Evolutionary conservation across 352 stramenopile genomes (phyloP), one percentile per base, ranked within the genome.

Genomic region (Phytophthora cajani): DNA sequence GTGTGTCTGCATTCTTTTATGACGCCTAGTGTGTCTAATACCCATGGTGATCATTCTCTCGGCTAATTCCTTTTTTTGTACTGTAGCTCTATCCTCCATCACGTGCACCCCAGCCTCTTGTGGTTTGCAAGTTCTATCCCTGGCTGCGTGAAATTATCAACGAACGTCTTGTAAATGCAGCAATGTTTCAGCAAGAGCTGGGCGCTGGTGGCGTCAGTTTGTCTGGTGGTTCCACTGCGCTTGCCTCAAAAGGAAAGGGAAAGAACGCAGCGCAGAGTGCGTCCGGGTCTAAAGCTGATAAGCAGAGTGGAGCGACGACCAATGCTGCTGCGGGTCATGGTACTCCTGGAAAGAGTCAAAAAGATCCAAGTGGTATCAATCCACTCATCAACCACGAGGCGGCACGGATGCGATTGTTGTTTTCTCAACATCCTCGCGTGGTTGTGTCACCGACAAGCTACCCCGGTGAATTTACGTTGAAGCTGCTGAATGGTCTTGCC

Each of bases 81-180:
- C 11, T 67, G 21, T 77, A 97, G 87, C 71, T 97, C 36, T 96
- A 94, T 68, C 90, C 90, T 27, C 88, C 89, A 1, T 84, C 72
- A 32, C 78, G 77, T 21, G 80, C 87, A 5, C 87, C 89, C 0
- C 85, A 90, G 61, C 83, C 92, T 46, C 72, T 97, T 6, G 69
- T 92, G 7, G 79, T 86, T 42, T 95, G 89, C 70, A 94, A 95
- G 40, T 97, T 95, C 51, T 97, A 97, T 68, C 84, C 84, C 14
- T 97, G 90, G 90, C 82, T 97, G 10, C 86, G 87, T 32, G 89
- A 96, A 23, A 94, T 95, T 72, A 75, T 97, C 51, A 92, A 87
- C 38, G 88, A 96, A 33, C 82, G 89, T 25, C 64, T 97, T 17
- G 54, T 93, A 49, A 93, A 84, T 46, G 87, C 88, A 17, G 76